Evolutionary conservation across 2,329 filamentous ascomycete species (phyloP), one percentile per base, ranked within the genome.

Genomic region (Claviceps sp.): DNA sequence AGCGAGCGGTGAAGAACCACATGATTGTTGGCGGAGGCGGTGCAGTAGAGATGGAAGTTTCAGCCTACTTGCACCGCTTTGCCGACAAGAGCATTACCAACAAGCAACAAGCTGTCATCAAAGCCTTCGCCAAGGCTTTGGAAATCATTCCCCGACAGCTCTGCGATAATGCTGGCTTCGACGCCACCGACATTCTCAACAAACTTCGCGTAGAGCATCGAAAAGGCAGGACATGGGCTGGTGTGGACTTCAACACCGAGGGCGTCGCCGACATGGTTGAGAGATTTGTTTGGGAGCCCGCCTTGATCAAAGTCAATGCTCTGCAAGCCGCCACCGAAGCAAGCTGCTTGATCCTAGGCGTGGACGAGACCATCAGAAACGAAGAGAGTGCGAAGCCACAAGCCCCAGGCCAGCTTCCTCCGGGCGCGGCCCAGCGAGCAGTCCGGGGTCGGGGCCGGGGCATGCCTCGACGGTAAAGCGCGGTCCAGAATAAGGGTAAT

Each of bases 311-410:
- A 82, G 78, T 94, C 69, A 98, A 98, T 69, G 93, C 93, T 59
- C 85, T 98, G 58, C 89, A 95, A 73, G 91, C 93, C 19, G 93
- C 93, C 50, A 90, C 90, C 37, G 93, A 98, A 73, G 93, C 93
- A 22, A 87, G 86, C 60, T 98, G 93, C 73, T 73, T 98, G 73
- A 97, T 98, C 60, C 73, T 98, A 62, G 86, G 89, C 61, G 93
- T 98, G 52, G 93, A 98, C 65, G 93, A 98, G 81, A 98, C 93
- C 38, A 97, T 98, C 71, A 89, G 84, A 71, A 98, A 98, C 71
- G 89, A 98, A 74, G 90, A 97, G 74, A 95, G 88, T 63, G 79
- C 84, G 61, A 76, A 82, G 68, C 86, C 90, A 24, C 87, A 95
- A 69, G 89, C 82, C 8, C 91, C 91, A 0, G 78, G 81, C 52